Evolutionary conservation across 257 asterid genomes (phyloP).

Genomic region (Solanum tarapatanum): DNA sequence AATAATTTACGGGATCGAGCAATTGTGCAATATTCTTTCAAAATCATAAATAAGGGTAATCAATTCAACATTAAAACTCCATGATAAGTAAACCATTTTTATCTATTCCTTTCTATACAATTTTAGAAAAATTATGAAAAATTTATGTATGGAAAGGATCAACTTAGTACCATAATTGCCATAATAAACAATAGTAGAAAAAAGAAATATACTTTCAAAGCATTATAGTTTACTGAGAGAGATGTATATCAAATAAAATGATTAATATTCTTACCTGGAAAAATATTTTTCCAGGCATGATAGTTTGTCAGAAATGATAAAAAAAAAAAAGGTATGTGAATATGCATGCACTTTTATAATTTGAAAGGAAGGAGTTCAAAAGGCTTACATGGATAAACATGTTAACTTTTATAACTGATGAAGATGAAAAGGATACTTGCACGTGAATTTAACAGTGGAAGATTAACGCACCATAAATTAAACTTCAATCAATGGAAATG

Average conservation of each 20-base stretch:
- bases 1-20: neutral
- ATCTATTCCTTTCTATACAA: too few species aligned
- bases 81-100: too few species aligned
- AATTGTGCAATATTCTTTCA: neutral
- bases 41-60: neutral
- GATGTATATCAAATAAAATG: neutral
- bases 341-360: neutral
- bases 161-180: neutral
- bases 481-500: too few species aligned
- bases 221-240: neutral
- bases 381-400: neutral
- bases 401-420: neutral
- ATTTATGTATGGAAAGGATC: too few species aligned
- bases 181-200: neutral
- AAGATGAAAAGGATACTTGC: neutral
- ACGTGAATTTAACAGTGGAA: too few species aligned
- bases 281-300: neutral
- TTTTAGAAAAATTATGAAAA: too few species aligned
- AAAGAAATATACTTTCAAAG: neutral
- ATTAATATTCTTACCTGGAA: neutral
- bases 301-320: neutral
- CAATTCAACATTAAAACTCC: neutral
- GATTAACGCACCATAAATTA: too few species aligned
- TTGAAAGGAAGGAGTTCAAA: neutral
- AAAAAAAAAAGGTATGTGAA: neutral